Evolutionary conservation across 225 moss, liverwort and hornwort species (phyloP).

Genomic region (Lunularia cruciata): DNA sequence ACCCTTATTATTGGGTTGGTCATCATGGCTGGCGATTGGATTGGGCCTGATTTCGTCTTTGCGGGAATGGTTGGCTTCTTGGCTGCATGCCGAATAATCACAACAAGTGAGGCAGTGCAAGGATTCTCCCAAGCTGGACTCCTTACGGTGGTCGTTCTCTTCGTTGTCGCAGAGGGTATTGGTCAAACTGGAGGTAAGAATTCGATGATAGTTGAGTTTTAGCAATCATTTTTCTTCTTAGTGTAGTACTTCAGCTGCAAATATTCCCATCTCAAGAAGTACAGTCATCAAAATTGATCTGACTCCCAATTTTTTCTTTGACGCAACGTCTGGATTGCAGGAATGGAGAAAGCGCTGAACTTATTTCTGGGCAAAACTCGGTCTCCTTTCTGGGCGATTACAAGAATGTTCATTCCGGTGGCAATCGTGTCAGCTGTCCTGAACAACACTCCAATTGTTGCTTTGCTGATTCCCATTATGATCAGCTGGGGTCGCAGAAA

Average conservation of each 20-base stretch:
- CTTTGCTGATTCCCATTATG: background rate
- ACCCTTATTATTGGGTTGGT: background rate
- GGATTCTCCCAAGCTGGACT: constrained; percentile 3
- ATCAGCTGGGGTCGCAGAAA: constrained; percentile 2
- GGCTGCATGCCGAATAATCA: constrained; percentile 7
- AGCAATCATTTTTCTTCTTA: background rate
- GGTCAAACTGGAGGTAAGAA: constrained; percentile 9
- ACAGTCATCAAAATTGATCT: no score
- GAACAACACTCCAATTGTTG: constrained; percentile 8
- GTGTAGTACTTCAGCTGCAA: background rate
- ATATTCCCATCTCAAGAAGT: no score
- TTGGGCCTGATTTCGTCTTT: constrained; percentile 13
- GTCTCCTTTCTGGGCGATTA: constrained; percentile 9
- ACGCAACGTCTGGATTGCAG: background rate
- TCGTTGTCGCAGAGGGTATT: constrained; percentile 6
- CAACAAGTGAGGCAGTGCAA: background rate
- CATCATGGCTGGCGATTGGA: constrained; percentile 10
- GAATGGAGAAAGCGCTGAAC: constrained; percentile 8
- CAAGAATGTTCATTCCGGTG: constrained; percentile 9
- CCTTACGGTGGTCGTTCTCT: constrained; percentile 10
- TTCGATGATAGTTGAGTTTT: background rate
- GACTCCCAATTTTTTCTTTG: no score
- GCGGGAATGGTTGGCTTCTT: constrained; percentile 9
- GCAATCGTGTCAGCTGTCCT: background rate
- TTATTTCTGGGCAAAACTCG: background rate